phyloP scores from a whole-genome alignment of 768 basidiomycete genomes.

The Phaffia tasmanica region DNA sequence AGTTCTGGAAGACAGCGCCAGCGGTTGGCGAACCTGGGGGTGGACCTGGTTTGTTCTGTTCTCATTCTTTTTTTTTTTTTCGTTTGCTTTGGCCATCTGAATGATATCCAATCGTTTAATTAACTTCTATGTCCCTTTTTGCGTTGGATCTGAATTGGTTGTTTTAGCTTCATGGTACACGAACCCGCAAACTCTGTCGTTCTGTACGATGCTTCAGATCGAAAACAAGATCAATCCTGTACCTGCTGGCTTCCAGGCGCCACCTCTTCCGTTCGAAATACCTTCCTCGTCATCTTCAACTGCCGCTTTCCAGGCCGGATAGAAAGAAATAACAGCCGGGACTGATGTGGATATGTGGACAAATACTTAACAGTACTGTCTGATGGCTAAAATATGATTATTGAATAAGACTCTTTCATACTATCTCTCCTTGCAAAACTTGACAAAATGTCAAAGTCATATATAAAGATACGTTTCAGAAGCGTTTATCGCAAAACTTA shows the following conservation, averaged over 20 bases:
- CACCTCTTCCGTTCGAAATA: slow-evolving; percentile 6
- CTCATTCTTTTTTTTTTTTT: slow-evolving; percentile 2
- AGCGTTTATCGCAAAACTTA: no score
- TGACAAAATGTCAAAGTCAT: no score
- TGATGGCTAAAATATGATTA: no score
- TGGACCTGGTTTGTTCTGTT: slow-evolving; percentile 40
- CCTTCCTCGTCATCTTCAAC: neutral
- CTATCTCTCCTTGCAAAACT: no score
- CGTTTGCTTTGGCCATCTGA: no score
- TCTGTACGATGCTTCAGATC: slow-evolving; percentile 67
- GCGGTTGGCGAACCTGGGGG: slow-evolving; percentile 39
- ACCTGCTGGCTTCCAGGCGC: slow-evolving; percentile 28
- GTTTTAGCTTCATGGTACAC: slow-evolving; percentile 61
- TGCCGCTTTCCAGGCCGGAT: no score
- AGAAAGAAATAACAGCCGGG: no score
- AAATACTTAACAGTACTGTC: no score
- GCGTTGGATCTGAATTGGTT: slow-evolving; percentile 27
- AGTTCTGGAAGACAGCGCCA: slow-evolving; percentile 52
- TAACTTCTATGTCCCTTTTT: slow-evolving; percentile 36
- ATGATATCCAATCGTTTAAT: neutral
- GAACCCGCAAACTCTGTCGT: slow-evolving; percentile 80
- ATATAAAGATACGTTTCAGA: no score
- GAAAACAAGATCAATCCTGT: slow-evolving; percentile 56
- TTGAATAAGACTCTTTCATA: no score
- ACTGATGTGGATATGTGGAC: no score